Evolutionary conservation across 306 rosid genomes (phyloP).

Genomic region (Cicer yamashitae): DNA sequence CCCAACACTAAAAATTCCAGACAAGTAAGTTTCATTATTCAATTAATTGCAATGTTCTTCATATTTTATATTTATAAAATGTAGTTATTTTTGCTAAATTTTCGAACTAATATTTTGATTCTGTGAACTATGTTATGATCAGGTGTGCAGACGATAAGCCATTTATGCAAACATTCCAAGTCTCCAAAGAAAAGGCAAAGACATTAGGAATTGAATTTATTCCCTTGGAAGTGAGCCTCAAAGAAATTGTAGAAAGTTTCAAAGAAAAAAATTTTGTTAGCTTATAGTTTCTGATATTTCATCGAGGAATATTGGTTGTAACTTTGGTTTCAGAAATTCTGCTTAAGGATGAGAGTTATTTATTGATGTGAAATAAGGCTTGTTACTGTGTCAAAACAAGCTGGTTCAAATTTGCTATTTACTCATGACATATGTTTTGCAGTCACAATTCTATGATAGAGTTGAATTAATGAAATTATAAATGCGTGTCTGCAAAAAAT

Average conservation of each 20-base stretch:
- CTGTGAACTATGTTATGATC: constrained; percentile 15
- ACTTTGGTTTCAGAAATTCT: background rate
- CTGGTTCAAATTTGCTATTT: too few species aligned
- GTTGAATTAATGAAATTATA: too few species aligned
- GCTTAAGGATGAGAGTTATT: background rate
- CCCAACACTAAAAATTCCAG: constrained; percentile 62
- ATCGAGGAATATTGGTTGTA: background rate
- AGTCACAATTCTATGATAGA: too few species aligned
- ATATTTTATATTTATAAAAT: background rate
- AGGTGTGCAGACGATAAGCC: constrained; percentile 74
- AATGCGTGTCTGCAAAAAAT: background rate
- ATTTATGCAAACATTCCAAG: constrained; percentile 51
- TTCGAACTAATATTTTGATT: background rate
- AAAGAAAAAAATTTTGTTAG: constrained; percentile 57
- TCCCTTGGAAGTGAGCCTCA: constrained; percentile 64
- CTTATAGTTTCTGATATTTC: constrained; percentile 2
- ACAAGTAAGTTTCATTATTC: constrained; percentile 55
- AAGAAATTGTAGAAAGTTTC: constrained; percentile 70
- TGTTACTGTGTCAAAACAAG: background rate
- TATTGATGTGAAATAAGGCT: background rate
- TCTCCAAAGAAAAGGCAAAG: constrained; percentile 68
- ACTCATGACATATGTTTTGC: too few species aligned
- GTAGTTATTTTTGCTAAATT: background rate
- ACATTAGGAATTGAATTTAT: constrained; percentile 68
- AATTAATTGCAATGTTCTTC: background rate